Evolutionary conservation across 2,329 filamentous ascomycete species (phyloP).

Genomic region (Venturia nashicola): DNA sequence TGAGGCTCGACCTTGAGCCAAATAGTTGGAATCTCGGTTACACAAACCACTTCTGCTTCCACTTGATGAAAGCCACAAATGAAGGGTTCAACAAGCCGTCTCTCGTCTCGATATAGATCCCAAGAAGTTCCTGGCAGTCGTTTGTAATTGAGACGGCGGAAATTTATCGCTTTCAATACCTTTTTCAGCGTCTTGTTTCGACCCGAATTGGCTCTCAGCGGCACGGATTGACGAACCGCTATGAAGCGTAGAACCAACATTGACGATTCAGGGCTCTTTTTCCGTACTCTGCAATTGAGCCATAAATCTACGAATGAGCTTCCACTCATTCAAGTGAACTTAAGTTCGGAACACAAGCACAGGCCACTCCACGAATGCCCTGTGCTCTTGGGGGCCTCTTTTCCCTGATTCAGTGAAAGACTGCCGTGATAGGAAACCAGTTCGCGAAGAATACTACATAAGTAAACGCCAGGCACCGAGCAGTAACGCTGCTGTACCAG

Average conservation of each 20-base stretch:
- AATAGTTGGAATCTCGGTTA: no score
- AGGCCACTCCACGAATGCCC: background rate
- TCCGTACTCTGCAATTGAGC: background rate
- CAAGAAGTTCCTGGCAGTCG: no score
- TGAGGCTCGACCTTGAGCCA: no score
- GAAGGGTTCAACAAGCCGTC: no score
- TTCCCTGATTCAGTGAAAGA: no score
- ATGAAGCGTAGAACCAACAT: background rate
- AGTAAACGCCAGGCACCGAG: slow-evolving; percentile 55
- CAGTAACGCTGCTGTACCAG: slow-evolving; percentile 53
- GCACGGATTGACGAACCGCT: background rate
- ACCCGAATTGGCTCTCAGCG: background rate
- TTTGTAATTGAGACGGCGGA: no score
- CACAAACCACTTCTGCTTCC: no score
- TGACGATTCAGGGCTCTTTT: background rate
- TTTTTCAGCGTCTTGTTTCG: background rate
- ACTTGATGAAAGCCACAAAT: no score
- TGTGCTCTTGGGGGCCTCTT: no score
- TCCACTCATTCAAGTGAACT: background rate
- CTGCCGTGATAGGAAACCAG: no score
- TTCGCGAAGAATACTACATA: slow-evolving; percentile 33
- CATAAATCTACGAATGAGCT: background rate
- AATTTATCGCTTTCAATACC: background rate
- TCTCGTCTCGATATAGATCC: no score
- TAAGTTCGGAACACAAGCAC: no score